A percentile compares a stretch with the other conserved stretches of the same genome.
phyloP scores from a whole-genome alignment of 2,329 filamentous ascomycete species.

The Aspergillus sergii region DNA sequence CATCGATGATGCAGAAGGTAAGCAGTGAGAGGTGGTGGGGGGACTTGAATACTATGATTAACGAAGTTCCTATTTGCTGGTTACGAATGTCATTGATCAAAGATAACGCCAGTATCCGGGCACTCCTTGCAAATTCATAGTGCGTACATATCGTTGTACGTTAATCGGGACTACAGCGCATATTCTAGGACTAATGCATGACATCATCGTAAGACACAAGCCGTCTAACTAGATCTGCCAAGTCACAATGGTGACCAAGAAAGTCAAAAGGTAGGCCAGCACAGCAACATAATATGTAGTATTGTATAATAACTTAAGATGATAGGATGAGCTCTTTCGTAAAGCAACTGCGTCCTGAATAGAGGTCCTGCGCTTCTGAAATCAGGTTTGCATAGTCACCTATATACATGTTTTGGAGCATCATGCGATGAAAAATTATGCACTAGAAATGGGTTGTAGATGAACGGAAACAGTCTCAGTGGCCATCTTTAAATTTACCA shows the following conservation, averaged over 20 bases:
- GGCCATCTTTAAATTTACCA: neutral
- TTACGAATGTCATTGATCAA: neutral
- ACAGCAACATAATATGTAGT: neutral
- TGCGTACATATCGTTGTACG: neutral
- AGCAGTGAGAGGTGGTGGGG: neutral
- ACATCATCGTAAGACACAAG: neutral
- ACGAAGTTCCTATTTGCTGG: neutral
- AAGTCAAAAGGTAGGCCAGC: neutral
- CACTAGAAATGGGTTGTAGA: conserved; percentile 4
- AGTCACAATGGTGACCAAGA: neutral
- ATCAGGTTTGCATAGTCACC: conserved; percentile 2
- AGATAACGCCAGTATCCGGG: neutral
- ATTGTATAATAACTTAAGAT: neutral
- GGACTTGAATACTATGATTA: neutral
- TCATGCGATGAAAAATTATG: conserved; percentile 4
- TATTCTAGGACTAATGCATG: neutral
- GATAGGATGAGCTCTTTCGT: neutral
- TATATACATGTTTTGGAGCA: neutral
- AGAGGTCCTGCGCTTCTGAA: conserved; percentile 2
- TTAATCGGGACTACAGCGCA: neutral
- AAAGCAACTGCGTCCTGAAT: conserved; percentile 5
- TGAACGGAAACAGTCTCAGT: neutral
- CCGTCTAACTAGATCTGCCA: neutral
- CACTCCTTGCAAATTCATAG: neutral
- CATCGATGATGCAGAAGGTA: neutral